phyloP scores from a whole-genome alignment of 495 filamentous ascomycete genomes.

The Astrothelium macrocarpum region DNA sequence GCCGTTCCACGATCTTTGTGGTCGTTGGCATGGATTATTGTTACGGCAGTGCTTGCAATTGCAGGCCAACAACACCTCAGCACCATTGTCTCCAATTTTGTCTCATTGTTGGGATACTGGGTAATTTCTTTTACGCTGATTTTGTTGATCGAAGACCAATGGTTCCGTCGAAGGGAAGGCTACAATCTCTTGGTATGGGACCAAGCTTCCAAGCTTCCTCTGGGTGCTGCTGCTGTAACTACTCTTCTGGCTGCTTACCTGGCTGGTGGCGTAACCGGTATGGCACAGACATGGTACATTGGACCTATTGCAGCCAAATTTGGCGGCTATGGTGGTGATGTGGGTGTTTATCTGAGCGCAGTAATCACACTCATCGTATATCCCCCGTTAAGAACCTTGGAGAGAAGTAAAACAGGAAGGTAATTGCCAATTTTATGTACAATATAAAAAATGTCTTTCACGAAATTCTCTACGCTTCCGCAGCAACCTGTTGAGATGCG shows the following conservation, averaged over 20 bases:
- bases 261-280: slow-evolving; percentile 4
- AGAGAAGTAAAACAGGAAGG: slow-evolving; percentile 5
- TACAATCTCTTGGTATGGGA: slow-evolving; percentile 47
- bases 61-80: slow-evolving; percentile 35
- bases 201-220: slow-evolving; percentile 35
- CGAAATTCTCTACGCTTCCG: not conserved
- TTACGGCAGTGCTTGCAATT: slow-evolving; percentile 35
- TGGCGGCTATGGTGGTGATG: slow-evolving; percentile 21
- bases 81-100: slow-evolving; percentile 34
- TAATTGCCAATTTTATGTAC: not conserved
- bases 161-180: slow-evolving; percentile 42
- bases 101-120: slow-evolving; percentile 30
- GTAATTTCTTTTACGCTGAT: slow-evolving; percentile 37
- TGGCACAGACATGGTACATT: slow-evolving; percentile 19
- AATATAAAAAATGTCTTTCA: not conserved
- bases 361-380: slow-evolving; percentile 4
- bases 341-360: slow-evolving; percentile 14
- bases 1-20: slow-evolving; percentile 37
- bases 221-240: slow-evolving; percentile 39
- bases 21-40: slow-evolving; percentile 34
- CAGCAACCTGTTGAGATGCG: not conserved
- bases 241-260: slow-evolving; percentile 16
- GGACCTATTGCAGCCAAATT: slow-evolving; percentile 15
- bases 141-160: slow-evolving; percentile 49
- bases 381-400: not conserved